Conservation (phyloP, 2,329 filamentous ascomycete species). For the Botrytis deweyae region DNA sequence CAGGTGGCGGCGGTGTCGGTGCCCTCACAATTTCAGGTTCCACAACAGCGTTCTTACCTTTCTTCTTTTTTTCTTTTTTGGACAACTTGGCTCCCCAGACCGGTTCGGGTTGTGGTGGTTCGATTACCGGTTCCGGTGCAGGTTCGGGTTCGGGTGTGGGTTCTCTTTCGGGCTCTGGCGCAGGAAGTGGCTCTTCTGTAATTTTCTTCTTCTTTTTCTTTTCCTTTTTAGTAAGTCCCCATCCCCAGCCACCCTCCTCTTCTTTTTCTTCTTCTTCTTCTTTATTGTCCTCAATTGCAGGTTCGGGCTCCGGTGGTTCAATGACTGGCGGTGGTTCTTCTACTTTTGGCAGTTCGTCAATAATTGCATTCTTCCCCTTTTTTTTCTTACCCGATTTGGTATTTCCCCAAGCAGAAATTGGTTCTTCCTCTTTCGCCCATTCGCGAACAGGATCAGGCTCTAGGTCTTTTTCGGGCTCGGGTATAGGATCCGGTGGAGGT, state of each 20-base stretch:
- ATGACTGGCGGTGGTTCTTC: slow-evolving; percentile 44
- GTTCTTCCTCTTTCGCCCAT: slow-evolving; percentile 7
- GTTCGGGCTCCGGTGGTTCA: slow-evolving; percentile 43
- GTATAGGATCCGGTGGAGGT: neutral
- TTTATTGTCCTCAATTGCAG: slow-evolving; percentile 29
- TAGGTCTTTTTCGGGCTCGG: slow-evolving; percentile 42
- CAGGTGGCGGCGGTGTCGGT: slow-evolving; percentile 25
- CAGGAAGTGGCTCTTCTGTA: slow-evolving; percentile 11
- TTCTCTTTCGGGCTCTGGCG: slow-evolving; percentile 26
- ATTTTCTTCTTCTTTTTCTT: slow-evolving; percentile 40
- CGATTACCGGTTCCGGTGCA: slow-evolving; percentile 26
- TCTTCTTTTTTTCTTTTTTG: slow-evolving; percentile 50
- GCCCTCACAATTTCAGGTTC: slow-evolving; percentile 36
- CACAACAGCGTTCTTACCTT: slow-evolving; percentile 39
- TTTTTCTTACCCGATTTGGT: slow-evolving; percentile 40
- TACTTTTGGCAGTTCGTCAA: slow-evolving; percentile 44
- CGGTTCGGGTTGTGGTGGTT: slow-evolving; percentile 16
- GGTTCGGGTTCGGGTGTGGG: slow-evolving; percentile 30
- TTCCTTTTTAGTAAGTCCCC: slow-evolving; percentile 42
- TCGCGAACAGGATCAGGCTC: slow-evolving; percentile 29
- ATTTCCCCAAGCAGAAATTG: slow-evolving; percentile 29
- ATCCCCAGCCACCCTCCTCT: slow-evolving; percentile 14
- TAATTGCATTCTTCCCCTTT: slow-evolving; percentile 51
- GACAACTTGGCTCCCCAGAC: slow-evolving; percentile 42
- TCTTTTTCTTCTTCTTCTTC: slow-evolving; percentile 9